phyloP scores from a whole-genome alignment of 176 grass and related monocot genomes.

The Pontederia paniculata region DNA sequence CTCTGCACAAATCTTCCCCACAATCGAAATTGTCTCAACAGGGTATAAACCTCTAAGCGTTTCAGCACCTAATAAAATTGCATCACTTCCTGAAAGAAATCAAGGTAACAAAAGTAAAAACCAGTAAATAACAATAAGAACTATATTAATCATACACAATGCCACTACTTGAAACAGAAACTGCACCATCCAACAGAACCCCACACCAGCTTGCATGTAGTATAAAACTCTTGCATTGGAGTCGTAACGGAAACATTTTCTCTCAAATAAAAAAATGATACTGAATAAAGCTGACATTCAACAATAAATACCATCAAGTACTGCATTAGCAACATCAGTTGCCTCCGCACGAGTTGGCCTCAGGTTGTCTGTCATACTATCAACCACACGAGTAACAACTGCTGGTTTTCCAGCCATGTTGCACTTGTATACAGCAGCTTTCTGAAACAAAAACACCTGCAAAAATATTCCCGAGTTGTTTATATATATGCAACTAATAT shows the following conservation, averaged over 20 bases:
- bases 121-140: slow-evolving; percentile 11
- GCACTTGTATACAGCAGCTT: slow-evolving; percentile 92
- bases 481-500: not conserved
- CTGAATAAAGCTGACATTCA: slow-evolving; percentile 7
- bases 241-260: no score
- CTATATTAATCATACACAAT: not conserved
- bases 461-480: not conserved
- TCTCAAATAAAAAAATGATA: not conserved
- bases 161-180: no score
- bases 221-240: no score
- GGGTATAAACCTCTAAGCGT: slow-evolving; percentile 94
- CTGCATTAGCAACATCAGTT: slow-evolving; percentile 97
- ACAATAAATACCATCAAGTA: slow-evolving; percentile 67
- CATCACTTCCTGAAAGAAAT: slow-evolving; percentile 65
- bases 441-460: slow-evolving; percentile 96
- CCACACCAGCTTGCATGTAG: no score
- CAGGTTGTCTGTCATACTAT: slow-evolving; percentile 99
- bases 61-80: slow-evolving; percentile 97
- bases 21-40: slow-evolving; percentile 87
- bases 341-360: slow-evolving; percentile 94
- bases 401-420: slow-evolving; percentile 98
- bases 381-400: slow-evolving; percentile 94
- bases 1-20: slow-evolving; percentile 96
- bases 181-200: no score
- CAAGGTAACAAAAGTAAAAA: not conserved